These are phyloP conservation scores for Trichopus zeylanicus DNA, from an alignment of 116 monocot genomes.

Conservation along the genomic window DNA sequence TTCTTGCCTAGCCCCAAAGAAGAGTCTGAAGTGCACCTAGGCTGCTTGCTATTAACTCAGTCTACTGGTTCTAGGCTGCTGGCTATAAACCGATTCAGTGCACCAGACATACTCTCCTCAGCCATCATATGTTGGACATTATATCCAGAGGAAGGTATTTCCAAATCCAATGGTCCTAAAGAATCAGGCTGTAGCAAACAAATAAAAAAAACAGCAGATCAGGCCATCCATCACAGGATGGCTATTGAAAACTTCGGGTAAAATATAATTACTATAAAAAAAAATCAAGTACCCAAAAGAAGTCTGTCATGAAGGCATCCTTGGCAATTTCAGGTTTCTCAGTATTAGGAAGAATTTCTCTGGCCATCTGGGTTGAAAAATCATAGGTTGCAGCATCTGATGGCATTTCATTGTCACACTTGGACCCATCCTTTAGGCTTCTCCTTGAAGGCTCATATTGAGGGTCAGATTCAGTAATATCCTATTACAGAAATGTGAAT, in stretches of 20 bases:
- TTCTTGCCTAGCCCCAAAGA: too few relatives aligned
- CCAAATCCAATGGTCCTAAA: slow-evolving; percentile 73
- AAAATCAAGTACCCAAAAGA: slow-evolving; percentile 60
- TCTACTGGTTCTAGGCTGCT: slow-evolving; percentile 65
- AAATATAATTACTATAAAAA: not conserved
- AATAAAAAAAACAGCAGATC: slow-evolving; percentile 7
- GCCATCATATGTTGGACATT: slow-evolving; percentile 37
- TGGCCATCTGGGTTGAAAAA: slow-evolving; percentile 6
- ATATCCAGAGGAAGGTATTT: slow-evolving; percentile 60
- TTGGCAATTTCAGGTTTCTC: slow-evolving; percentile 20
- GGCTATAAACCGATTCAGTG: slow-evolving; percentile 44
- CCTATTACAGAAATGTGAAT: slow-evolving; percentile 13
- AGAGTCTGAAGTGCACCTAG: too few relatives aligned
- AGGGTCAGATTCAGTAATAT: slow-evolving; percentile 15
- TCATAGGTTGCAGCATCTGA: slow-evolving; percentile 11
- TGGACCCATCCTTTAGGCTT: slow-evolving; percentile 13
- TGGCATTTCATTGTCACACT: slow-evolving; percentile 7
- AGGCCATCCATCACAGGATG: too few relatives aligned
- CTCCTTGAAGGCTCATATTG: slow-evolving; percentile 12
- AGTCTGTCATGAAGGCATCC: slow-evolving; percentile 40
- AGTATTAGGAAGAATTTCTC: slow-evolving; percentile 7
- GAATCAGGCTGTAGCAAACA: slow-evolving; percentile 76
- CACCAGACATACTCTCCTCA: slow-evolving; percentile 44
- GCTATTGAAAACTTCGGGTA: not conserved
- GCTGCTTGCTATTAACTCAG: too few relatives aligned